These are phyloP conservation scores for Przewalskia tangutica DNA, from an alignment of 257 asterid genomes.

Conservation along the genomic window DNA sequence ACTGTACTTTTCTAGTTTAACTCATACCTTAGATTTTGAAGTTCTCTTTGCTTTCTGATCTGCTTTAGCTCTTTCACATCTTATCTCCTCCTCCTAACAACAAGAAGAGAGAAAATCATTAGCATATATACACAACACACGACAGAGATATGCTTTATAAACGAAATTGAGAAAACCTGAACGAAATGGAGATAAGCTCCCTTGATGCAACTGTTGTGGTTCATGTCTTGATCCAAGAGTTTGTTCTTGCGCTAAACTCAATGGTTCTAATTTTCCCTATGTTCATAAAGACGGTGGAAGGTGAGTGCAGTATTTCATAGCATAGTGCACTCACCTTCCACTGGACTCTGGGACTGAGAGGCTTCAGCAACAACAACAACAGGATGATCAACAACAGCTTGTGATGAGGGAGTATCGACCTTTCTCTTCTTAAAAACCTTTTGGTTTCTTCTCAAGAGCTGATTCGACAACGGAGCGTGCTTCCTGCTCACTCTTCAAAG, in stretches of 20 bases:
- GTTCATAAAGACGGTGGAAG: constrained; percentile 68
- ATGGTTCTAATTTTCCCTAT: constrained; percentile 82
- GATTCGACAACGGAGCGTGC: neutral
- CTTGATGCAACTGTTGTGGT: constrained; percentile 65
- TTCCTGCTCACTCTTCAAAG: neutral
- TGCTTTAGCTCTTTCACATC: constrained; percentile 27
- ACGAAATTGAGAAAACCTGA: too few species aligned
- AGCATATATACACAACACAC: too few species aligned
- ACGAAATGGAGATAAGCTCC: constrained; percentile 50
- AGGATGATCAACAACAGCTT: neutral
- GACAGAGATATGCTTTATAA: too few species aligned
- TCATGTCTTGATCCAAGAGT: constrained; percentile 45
- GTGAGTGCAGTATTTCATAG: constrained; percentile 24
- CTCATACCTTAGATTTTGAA: constrained; percentile 33
- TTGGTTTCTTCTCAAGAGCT: too few species aligned
- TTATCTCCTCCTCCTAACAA: constrained; percentile 49
- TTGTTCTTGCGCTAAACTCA: constrained; percentile 53
- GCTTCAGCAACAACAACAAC: neutral
- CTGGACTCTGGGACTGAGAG: neutral
- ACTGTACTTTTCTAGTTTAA: neutral
- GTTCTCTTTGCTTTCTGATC: constrained; percentile 8
- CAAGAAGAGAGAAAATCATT: neutral
- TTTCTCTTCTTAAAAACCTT: neutral
- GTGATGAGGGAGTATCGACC: neutral
- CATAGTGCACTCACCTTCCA: too few species aligned